A percentile compares a stretch with the other conserved stretches of the same genome.
Evolutionary conservation across 2,329 filamentous ascomycete genomes (phyloP).

Genomic region (Penicillium hordei): DNA sequence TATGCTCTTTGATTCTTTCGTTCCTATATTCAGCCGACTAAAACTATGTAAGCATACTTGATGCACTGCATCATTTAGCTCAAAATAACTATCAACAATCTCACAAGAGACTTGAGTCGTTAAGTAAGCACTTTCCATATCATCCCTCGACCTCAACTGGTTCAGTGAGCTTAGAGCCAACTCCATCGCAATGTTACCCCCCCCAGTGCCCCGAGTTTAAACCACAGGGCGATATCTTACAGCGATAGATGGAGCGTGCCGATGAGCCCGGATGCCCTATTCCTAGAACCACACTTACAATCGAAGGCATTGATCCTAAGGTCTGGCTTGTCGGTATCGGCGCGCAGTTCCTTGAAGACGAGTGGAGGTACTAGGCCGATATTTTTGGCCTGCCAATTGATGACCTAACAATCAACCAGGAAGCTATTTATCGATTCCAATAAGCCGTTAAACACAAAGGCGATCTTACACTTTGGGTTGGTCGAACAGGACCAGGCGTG

Average conservation of each 20-base stretch:
- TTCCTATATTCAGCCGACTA: not conserved
- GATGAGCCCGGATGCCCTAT: constrained; percentile 1
- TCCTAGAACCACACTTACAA: not conserved
- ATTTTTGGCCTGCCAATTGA: not conserved
- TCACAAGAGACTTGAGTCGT: not conserved
- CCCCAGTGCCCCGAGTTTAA: not conserved
- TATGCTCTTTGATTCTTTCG: not conserved
- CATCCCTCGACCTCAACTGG: too few relatives aligned
- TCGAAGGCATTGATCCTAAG: not conserved
- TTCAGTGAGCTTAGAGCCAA: not conserved
- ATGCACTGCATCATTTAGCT: not conserved
- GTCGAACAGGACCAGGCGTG: constrained; percentile 3
- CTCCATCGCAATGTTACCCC: not conserved
- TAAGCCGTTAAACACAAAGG: not conserved
- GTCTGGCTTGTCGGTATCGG: not conserved
- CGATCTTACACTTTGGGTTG: not conserved
- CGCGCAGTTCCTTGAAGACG: not conserved
- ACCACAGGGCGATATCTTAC: not conserved
- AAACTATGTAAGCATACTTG: not conserved
- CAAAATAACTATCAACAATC: not conserved
- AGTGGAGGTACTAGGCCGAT: not conserved
- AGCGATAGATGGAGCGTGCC: not conserved
- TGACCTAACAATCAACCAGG: not conserved
- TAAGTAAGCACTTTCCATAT: not conserved
- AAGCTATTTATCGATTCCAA: not conserved